These are phyloP conservation scores for Penicillium sp. DNA, from an alignment of 2,329 filamentous ascomycete species.

Conservation along the genomic window DNA sequence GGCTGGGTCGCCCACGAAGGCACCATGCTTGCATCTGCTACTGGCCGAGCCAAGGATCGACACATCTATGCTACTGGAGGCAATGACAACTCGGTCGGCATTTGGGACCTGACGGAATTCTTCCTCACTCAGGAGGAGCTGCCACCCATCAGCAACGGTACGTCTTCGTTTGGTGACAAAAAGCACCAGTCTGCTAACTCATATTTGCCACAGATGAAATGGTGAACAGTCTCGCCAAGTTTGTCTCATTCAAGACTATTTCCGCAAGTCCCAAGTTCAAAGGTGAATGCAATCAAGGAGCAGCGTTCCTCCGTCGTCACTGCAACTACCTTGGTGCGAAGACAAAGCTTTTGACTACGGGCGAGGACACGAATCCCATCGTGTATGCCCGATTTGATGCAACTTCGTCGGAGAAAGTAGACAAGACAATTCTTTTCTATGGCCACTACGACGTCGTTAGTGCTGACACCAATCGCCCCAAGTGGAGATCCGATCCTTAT, in stretches of 20 bases:
- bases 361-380: constrained; percentile 81
- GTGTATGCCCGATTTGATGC: constrained; percentile 87
- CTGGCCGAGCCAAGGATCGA: constrained; percentile 67
- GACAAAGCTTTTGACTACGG: constrained; percentile 85
- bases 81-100: constrained; percentile 83
- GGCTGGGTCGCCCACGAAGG: constrained; percentile 83
- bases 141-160: constrained; percentile 59
- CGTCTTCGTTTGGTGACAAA: neutral
- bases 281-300: constrained; percentile 88
- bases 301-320: constrained; percentile 82
- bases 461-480: constrained; percentile 76
- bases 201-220: constrained; percentile 50
- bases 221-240: constrained; percentile 74
- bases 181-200: constrained; percentile 8
- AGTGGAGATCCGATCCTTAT: constrained; percentile 88
- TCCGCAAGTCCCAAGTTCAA: constrained; percentile 83
- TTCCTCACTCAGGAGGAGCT: constrained; percentile 46
- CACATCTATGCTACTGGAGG: constrained; percentile 92
- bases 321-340: constrained; percentile 90
- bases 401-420: constrained; percentile 61
- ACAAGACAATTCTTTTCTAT: constrained; percentile 92
- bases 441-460: constrained; percentile 97
- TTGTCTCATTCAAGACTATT: constrained; percentile 88
- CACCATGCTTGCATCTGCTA: constrained; percentile 81
- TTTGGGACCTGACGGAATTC: constrained; percentile 76